Evolutionary conservation across 2,329 filamentous ascomycete species (phyloP).

Genomic region (Pseudogymnoascus sp.): DNA sequence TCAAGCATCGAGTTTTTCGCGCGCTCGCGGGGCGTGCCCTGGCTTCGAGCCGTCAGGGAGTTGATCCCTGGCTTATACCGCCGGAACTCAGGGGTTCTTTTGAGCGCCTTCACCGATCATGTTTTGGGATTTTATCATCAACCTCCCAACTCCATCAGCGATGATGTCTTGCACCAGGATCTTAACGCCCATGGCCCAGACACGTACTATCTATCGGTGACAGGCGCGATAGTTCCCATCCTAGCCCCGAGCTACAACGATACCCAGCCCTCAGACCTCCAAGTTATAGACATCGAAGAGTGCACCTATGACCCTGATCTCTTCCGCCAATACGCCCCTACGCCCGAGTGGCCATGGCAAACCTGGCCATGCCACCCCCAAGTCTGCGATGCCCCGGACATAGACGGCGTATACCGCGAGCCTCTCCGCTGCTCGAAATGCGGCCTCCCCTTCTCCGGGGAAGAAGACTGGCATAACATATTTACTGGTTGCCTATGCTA

Average conservation of each 20-base stretch:
- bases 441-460: too few species aligned
- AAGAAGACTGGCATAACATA: background rate
- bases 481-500: background rate
- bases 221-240: background rate
- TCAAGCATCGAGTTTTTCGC: background rate
- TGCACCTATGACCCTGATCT: background rate
- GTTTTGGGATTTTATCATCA: background rate
- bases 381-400: background rate
- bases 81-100: background rate
- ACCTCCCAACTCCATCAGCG: background rate
- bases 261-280: background rate
- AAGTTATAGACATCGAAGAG: background rate
- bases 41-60: background rate
- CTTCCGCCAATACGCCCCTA: background rate
- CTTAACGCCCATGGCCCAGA: constrained; percentile 1
- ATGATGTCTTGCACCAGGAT: background rate
- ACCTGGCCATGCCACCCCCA: background rate
- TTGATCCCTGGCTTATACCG: background rate
- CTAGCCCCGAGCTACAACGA: background rate
- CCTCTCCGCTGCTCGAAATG: background rate
- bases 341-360: background rate
- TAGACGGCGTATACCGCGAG: background rate
- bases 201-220: background rate
- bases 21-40: background rate
- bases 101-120: background rate